Conservation (phyloP, 1,284 basidiomycete species). For the Austropuccinia psidii region DNA sequence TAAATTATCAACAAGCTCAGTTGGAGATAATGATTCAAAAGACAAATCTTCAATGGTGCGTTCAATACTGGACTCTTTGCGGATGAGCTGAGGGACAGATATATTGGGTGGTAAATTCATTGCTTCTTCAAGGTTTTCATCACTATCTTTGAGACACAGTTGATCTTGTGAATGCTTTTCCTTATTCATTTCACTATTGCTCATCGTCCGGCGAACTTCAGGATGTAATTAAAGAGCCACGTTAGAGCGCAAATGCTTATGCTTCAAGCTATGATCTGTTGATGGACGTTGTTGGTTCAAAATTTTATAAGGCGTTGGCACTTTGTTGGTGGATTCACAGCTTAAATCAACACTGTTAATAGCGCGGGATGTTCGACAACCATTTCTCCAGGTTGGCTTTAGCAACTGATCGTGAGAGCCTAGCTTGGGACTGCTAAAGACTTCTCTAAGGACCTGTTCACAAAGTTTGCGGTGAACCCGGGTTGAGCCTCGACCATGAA, state of each 20-base stretch:
- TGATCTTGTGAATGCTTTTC: too few species aligned
- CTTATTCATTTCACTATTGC: conserved; percentile 15
- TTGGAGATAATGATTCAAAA: too few species aligned
- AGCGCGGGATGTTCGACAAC: conserved; percentile 12
- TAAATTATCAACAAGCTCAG: conserved; percentile 1
- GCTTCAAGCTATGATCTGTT: background rate
- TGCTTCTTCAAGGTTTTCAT: too few species aligned
- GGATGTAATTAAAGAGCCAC: background rate
- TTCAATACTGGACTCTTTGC: too few species aligned
- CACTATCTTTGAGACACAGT: too few species aligned
- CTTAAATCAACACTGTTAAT: conserved; percentile 13
- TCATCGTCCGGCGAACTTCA: conserved; percentile 16
- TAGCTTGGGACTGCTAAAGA: conserved; percentile 52
- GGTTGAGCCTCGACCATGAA: conserved; percentile 80
- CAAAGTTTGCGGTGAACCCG: conserved; percentile 83
- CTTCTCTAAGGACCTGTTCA: conserved; percentile 82
- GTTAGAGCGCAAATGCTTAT: background rate
- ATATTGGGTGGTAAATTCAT: too few species aligned
- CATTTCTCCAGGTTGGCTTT: conserved; percentile 27
- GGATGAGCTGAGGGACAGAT: too few species aligned
- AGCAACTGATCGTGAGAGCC: conserved; percentile 7
- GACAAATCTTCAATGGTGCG: too few species aligned
- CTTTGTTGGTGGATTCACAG: background rate
- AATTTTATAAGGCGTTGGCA: background rate
- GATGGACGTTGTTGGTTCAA: background rate